A percentile compares a stretch with the other conserved stretches of the same genome.
Conservation (phyloP, 345 rosid genomes). For the thale cress (Arabidopsis thaliana) region DNA sequence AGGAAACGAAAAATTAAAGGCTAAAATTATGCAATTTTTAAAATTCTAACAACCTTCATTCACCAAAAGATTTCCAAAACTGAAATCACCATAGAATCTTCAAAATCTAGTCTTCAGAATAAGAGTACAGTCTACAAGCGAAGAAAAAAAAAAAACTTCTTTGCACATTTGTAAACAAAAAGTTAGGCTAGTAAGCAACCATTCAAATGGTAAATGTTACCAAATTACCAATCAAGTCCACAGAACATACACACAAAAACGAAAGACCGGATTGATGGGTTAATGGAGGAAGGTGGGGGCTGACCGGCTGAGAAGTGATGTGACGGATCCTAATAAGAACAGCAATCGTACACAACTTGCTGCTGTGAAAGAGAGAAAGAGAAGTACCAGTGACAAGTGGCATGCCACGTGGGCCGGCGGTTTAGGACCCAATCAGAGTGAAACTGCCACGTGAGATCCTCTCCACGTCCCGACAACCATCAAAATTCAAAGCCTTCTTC, state of each 20-base stretch:
- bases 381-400: constrained; percentile 41
- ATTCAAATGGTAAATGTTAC: not conserved
- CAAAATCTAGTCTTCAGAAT: too few relatives aligned
- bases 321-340: constrained; percentile 36
- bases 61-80: too few relatives aligned
- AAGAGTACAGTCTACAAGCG: too few relatives aligned
- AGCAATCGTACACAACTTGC: constrained; percentile 39
- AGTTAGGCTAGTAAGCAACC: not conserved
- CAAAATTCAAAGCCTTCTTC: constrained; percentile 23
- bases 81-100: too few relatives aligned
- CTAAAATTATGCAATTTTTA: too few relatives aligned
- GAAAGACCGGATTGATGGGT: constrained; percentile 11
- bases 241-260: too few relatives aligned
- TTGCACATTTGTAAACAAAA: too few relatives aligned
- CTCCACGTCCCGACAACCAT: constrained; percentile 34
- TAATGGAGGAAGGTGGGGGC: constrained; percentile 27
- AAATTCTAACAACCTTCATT: too few relatives aligned
- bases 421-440: constrained; percentile 40
- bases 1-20: too few relatives aligned
- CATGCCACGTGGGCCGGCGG: constrained; percentile 47
- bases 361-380: constrained; percentile 21
- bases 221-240: not conserved
- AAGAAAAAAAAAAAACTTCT: too few relatives aligned
- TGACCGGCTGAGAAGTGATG: constrained; percentile 19
- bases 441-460: constrained; percentile 40